Percentiles rank a stretch among this genome's conserved stretches.
Evolutionary conservation across 352 stramenopile genomes (phyloP).

Genomic region (Globisporangium irregulare): DNA sequence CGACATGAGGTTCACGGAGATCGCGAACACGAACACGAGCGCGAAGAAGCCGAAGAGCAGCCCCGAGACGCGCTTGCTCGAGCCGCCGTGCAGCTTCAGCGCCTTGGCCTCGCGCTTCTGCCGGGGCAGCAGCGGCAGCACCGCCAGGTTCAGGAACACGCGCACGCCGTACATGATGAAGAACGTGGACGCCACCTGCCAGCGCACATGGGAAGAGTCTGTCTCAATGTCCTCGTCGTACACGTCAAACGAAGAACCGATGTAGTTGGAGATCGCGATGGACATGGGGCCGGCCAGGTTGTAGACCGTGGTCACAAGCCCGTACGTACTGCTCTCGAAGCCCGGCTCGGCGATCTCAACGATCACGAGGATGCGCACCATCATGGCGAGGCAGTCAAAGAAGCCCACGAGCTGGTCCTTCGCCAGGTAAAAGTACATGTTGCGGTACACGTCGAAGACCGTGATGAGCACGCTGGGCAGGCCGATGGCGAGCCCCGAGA

Average conservation of each 20-base stretch:
- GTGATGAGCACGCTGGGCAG: constrained; percentile 41
- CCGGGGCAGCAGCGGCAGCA: constrained; percentile 50
- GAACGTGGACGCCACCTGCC: constrained; percentile 51
- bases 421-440: constrained; percentile 63
- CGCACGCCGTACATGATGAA: constrained; percentile 56
- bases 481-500: constrained; percentile 35
- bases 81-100: constrained; percentile 47
- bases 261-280: constrained; percentile 47
- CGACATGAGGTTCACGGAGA: constrained; percentile 57
- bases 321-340: constrained; percentile 78
- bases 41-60: constrained; percentile 39
- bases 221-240: constrained; percentile 55
- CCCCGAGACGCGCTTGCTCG: constrained; percentile 35
- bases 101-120: constrained; percentile 46
- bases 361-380: constrained; percentile 74
- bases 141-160: constrained; percentile 36
- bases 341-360: constrained; percentile 75
- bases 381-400: constrained; percentile 64
- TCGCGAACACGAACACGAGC: constrained; percentile 40
- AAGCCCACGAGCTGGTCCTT: constrained; percentile 52
- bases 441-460: constrained; percentile 57
- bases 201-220: constrained; percentile 49
- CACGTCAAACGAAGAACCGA: constrained; percentile 55
- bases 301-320: constrained; percentile 69
- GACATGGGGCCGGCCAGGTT: constrained; percentile 71